Base-by-base conservation (phyloP, 2,329 filamentous ascomycete genomes). In the Macroventuria anomochaeta region DNA sequence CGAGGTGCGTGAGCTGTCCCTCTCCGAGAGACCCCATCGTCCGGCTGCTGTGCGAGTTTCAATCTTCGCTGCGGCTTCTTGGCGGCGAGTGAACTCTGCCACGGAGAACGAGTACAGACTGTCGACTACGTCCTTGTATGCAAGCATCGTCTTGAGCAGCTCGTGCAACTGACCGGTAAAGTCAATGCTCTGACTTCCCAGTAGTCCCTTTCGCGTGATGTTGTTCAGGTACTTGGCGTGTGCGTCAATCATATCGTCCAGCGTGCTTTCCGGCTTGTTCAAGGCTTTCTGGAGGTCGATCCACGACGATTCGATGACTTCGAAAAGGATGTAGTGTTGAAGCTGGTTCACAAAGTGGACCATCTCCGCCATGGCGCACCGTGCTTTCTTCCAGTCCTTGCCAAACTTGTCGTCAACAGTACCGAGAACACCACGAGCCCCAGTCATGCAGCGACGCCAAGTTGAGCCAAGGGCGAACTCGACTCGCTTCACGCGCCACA, bases 291-390 rank as follows among this genome's bases (percentile, higher is more conserved):
- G 90, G 2, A 99, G 83, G 69, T 93, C 89, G 57, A 90, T 90
- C 96, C 95, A 99, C 41, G 91, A 95, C 29, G 90, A 89, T 75
- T 99, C 95, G 64, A 99, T 97, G 63, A 99, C 95, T 75, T 99
- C 95, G 69, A 97, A 99, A 8, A 99, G 82, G 63, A 99, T 97
- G 74, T 99, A 99, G 78, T 97, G 97, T 75, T 99, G 95, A 12
- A 99, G 83, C 76, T 99, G 95, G 59, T 91, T 91, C 68, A 97
- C 88, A 70, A 99, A 97, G 74, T 99, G 96, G 13, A 97, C 91
- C 95, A 99, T 99, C 75, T 99, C 96, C 11, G 93, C 93, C 31
- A 97, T 86, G 15, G 88, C 87, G 53, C 93, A 95, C 52, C 93
- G 84, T 4, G 93, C 96, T 12, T 84, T 86, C 72, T 96, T 97